A percentile compares a stretch with the other conserved stretches of the same genome.
These are phyloP conservation scores for Penicillium subrubescens DNA, from an alignment of 495 filamentous ascomycete species.

Conservation along the genomic window DNA sequence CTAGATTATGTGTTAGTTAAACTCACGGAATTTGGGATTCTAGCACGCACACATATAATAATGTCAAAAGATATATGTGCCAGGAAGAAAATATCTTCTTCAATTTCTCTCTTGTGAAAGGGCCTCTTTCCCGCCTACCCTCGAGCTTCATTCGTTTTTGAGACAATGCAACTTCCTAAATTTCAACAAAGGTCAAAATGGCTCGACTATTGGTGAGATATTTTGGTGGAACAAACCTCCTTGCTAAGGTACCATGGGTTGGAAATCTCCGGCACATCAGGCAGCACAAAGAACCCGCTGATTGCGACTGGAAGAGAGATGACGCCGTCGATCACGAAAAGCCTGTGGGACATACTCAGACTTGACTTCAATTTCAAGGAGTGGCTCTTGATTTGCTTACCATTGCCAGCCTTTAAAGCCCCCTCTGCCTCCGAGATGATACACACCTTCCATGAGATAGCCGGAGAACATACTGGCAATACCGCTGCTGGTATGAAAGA, in stretches of 20 bases:
- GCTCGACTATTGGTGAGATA: not conserved
- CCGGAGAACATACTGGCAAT: conserved; percentile 61
- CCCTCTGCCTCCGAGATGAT: conserved; percentile 46
- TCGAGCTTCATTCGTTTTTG: conserved; percentile 51
- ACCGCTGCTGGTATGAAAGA: conserved; percentile 59
- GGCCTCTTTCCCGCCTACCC: conserved; percentile 46
- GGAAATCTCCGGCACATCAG: conserved; percentile 62
- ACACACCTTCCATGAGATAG: conserved; percentile 59
- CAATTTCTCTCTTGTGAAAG: conserved; percentile 49
- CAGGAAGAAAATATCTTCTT: conserved; percentile 57
- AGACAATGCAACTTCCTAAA: conserved; percentile 46
- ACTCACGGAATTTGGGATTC: not conserved
- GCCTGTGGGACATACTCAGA: conserved; percentile 20
- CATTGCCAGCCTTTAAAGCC: conserved; percentile 55
- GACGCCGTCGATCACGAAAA: conserved; percentile 48
- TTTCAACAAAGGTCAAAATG: not conserved
- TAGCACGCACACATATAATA: conserved; percentile 42
- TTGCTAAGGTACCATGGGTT: conserved; percentile 52
- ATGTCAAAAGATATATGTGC: conserved; percentile 51
- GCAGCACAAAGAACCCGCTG: conserved; percentile 60
- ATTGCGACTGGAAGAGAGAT: conserved; percentile 52
- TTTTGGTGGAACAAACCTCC: conserved; percentile 25
- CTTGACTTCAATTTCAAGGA: not conserved
- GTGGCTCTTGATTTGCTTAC: conserved; percentile 11
- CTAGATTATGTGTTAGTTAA: conserved; percentile 13